Evolutionary conservation across 2,329 filamentous ascomycete species (phyloP).

Genomic region (Cercospora nicotianae): DNA sequence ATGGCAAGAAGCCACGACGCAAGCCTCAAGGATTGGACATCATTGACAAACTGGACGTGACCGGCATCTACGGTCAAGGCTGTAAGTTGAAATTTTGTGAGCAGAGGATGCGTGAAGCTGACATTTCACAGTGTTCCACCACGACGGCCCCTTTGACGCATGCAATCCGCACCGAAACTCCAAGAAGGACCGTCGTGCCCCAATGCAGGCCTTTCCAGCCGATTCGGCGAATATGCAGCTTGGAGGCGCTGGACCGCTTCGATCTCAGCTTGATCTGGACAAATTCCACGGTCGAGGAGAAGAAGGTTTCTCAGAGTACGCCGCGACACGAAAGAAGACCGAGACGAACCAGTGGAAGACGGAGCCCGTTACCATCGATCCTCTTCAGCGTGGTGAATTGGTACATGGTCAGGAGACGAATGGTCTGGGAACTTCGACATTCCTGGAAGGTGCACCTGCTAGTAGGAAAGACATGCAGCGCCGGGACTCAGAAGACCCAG

Average conservation of each 20-base stretch:
- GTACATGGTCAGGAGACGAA: conserved; percentile 81
- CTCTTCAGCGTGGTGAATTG: conserved; percentile 64
- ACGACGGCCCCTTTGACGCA: conserved; percentile 95
- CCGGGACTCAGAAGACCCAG: conserved; percentile 67
- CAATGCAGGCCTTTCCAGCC: conserved; percentile 94
- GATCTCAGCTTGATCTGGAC: conserved; percentile 77
- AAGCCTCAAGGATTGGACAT: conserved; percentile 67
- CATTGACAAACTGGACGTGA: conserved; percentile 95
- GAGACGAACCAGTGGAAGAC: conserved; percentile 36
- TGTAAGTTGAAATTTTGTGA: conserved; percentile 57
- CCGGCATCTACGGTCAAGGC: conserved; percentile 90
- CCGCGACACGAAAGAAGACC: conserved; percentile 46
- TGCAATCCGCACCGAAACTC: conserved; percentile 93
- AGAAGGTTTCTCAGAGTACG: conserved; percentile 86
- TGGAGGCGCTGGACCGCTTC: conserved; percentile 82
- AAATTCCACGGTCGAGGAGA: conserved; percentile 81
- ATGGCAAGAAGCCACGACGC: conserved; percentile 41
- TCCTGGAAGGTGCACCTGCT: conserved; percentile 89
- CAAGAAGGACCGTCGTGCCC: conserved; percentile 75
- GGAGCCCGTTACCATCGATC: conserved; percentile 59
- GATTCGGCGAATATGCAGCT: conserved; percentile 90
- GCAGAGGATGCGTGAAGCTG: conserved; percentile 6
- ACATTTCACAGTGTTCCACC: conserved; percentile 75
- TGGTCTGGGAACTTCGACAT: conserved; percentile 90
- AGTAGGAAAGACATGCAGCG: conserved; percentile 76